Evolutionary conservation across 495 filamentous ascomycete species (phyloP).

Genomic region (Massariosphaeria phaeospora): DNA sequence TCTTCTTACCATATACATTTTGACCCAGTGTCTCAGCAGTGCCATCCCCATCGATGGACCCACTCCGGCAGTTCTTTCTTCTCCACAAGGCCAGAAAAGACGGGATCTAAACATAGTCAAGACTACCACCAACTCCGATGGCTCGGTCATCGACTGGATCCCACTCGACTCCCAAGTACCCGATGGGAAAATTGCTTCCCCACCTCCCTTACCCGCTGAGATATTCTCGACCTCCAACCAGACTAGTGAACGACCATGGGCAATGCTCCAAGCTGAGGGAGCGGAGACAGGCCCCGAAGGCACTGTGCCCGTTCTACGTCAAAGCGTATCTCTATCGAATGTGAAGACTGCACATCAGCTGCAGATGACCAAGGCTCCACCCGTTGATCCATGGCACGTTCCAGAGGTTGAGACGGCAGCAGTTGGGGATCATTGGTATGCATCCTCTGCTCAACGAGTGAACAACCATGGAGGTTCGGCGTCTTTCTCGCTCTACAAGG

Average conservation of each 20-base stretch:
- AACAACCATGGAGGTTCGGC: slow-evolving; percentile 9
- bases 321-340: not conserved
- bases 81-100: too few species aligned
- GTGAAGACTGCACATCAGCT: not conserved
- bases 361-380: slow-evolving; percentile 1
- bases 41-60: too few species aligned
- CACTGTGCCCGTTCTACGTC: slow-evolving; percentile 3
- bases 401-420: not conserved
- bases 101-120: slow-evolving; percentile 1
- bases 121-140: slow-evolving; percentile 1
- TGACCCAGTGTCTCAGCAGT: too few species aligned
- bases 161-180: slow-evolving; percentile 7
- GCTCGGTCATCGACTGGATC: slow-evolving; percentile 12
- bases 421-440: slow-evolving; percentile 20
- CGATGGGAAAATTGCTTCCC: slow-evolving; percentile 1
- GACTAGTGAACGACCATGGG: not conserved
- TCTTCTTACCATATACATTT: too few species aligned
- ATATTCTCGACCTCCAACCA: not conserved
- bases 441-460: slow-evolving; percentile 6
- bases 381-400: not conserved
- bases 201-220: slow-evolving; percentile 5
- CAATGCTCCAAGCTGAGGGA: slow-evolving; percentile 8
- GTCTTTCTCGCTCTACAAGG: slow-evolving; percentile 10
- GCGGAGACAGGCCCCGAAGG: slow-evolving; percentile 9
- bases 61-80: too few species aligned